Conservation (phyloP, 805 yeast genomes). For the Wickerhamomyces tratensis region DNA sequence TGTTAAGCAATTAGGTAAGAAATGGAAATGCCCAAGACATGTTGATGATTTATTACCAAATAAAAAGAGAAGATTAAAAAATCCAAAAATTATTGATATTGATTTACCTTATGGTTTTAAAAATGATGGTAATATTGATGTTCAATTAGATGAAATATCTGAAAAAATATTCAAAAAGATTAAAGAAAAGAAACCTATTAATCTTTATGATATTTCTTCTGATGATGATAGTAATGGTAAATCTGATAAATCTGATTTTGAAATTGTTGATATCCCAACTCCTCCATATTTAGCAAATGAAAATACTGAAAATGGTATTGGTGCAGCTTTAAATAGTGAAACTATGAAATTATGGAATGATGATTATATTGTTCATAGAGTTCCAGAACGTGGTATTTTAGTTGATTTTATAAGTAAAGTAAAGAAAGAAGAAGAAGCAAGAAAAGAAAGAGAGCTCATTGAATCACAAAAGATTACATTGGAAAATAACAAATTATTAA, state of each 20-base stretch:
- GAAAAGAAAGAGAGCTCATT: slow-evolving; percentile 22
- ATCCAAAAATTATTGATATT: slow-evolving; percentile 46
- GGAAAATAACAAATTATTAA: slow-evolving; percentile 26
- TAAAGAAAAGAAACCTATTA: slow-evolving; percentile 14
- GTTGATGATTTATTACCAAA: slow-evolving; percentile 22
- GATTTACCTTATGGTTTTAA: slow-evolving; percentile 37
- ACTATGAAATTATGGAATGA: slow-evolving; percentile 17
- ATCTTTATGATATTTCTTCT: slow-evolving; percentile 6
- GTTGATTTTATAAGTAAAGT: slow-evolving; percentile 59
- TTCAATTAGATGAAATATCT: slow-evolving; percentile 33
- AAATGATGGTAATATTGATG: slow-evolving; percentile 52
- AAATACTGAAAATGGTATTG: slow-evolving; percentile 25
- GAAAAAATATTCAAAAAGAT: slow-evolving; percentile 14
- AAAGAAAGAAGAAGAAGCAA: slow-evolving; percentile 22
- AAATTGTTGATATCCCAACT: slow-evolving; percentile 20
- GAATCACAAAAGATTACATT: slow-evolving; percentile 24
- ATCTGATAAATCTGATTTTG: slow-evolving; percentile 12
- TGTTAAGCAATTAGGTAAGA: slow-evolving; percentile 62
- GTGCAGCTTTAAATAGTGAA: slow-evolving; percentile 20
- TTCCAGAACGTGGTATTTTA: slow-evolving; percentile 60
- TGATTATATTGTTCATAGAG: slow-evolving; percentile 43
- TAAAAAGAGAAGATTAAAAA: slow-evolving; percentile 38
- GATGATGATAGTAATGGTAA: slow-evolving; percentile 18
- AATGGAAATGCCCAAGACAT: slow-evolving; percentile 93
- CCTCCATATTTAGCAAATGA: slow-evolving; percentile 27